Conservation (phyloP, 2,329 filamentous ascomycete genomes). For the Botrytis deweyae region DNA sequence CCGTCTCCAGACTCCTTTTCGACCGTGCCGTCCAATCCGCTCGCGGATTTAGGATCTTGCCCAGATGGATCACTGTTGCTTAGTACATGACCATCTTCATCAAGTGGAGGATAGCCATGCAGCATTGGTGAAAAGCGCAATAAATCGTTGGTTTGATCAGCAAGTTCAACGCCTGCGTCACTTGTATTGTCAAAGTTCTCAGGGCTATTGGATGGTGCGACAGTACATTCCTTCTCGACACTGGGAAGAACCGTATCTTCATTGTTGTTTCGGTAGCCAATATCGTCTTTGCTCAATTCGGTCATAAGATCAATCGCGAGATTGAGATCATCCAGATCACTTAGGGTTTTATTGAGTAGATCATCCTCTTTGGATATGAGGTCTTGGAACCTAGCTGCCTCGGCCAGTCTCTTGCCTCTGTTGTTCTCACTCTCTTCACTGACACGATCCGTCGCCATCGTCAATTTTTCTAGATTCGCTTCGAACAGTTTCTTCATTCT, state of each 20-base stretch:
- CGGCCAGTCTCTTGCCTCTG: background rate
- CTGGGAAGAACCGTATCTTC: background rate
- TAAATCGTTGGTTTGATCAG: background rate
- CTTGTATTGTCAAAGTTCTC: background rate
- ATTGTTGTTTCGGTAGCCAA: background rate
- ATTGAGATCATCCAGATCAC: background rate
- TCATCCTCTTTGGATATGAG: background rate
- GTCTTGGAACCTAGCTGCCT: background rate
- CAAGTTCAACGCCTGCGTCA: background rate
- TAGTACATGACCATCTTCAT: background rate
- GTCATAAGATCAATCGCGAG: background rate
- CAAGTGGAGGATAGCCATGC: background rate
- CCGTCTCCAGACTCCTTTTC: background rate
- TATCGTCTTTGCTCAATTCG: background rate
- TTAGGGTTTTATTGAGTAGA: background rate
- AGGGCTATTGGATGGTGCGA: background rate
- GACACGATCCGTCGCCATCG: background rate
- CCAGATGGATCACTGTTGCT: background rate
- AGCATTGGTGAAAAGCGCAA: background rate
- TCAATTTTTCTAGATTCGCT: background rate
- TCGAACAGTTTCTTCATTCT: background rate
- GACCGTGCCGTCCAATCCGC: background rate
- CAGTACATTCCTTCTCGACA: background rate
- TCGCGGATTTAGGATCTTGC: background rate
- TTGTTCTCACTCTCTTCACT: background rate